Evolutionary conservation across 1,284 basidiomycete genomes (phyloP), one percentile per base, ranked within the genome.

Genomic region (Mrakiaceae sp.): DNA sequence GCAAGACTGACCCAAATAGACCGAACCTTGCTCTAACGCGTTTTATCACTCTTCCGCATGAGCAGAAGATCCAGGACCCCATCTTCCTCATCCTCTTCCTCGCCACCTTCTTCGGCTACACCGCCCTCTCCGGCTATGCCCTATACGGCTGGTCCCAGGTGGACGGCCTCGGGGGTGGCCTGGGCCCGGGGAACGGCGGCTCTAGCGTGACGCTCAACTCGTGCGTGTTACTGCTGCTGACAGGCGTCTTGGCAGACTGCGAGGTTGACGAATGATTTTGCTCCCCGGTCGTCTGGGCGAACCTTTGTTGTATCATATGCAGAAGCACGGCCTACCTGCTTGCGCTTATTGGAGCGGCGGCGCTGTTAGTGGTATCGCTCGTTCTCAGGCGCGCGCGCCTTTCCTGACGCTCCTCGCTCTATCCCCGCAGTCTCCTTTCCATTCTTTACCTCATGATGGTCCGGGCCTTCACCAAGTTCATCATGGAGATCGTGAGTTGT

Each of bases 11-110:
- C 27, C 27, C 27, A 27, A 27, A 27, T 27, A 27, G 27, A 27
- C 27, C 27, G 27, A 54, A 54, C 12, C 14, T 42, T 51, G 5
- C 27, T 3, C 10, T 46, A 43, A 52, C 43, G 4, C 5, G 11
- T 27, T 11, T 11, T 6, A 44, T 16, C 40, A 9, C 8, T 56
- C 14, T 57, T 14, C 43, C 3, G 12, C n/a, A 3, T 8, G 55
- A 9, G 39, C 50, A 66, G 71, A 79, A 77, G 64, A 75, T 89
- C 44, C 87, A 88, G 67, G 88, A 90, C 73, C 82, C 83, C 3
- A 77, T 87, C 60, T 84, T 88, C 72, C 78, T 89, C 39, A 71
- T 87, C 6, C 73, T 89, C 48, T 90, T 88, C 75, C 75, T 90
- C 40, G 77, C 83, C 0, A 83, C 86, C 77, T 83, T 86, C 58